A percentile compares a stretch with the other conserved stretches of the same genome.
Evolutionary conservation across 106 monocot genomes (phyloP).

Genomic region (Triglochin maritima): DNA sequence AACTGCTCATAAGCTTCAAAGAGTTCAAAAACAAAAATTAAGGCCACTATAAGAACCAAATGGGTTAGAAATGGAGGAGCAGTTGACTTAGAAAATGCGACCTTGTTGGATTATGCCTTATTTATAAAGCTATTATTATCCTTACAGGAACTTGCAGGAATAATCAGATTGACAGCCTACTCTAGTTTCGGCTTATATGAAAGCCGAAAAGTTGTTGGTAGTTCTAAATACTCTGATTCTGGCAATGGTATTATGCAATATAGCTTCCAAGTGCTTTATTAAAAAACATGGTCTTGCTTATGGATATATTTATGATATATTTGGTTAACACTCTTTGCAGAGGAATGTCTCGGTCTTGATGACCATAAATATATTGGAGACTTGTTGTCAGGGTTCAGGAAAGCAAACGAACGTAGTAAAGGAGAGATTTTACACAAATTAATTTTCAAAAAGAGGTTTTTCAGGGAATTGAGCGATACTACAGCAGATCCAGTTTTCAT

Average conservation of each 20-base stretch:
- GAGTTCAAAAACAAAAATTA: too few relatives aligned
- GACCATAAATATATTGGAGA: conserved; percentile 99
- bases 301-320: too few relatives aligned
- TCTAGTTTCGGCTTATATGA: conserved; percentile 98
- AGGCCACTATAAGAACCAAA: too few relatives aligned
- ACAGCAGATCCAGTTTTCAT: conserved; percentile 91
- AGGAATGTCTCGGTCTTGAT: conserved; percentile 91
- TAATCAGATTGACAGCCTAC: conserved; percentile 85
- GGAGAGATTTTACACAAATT: conserved; percentile 95
- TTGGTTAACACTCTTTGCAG: conserved; percentile 19
- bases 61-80: too few relatives aligned
- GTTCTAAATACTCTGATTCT: conserved; percentile 72
- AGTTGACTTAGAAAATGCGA: too few relatives aligned
- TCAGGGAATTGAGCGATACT: conserved; percentile 96
- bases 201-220: conserved; percentile 77
- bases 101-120: too few relatives aligned
- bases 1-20: too few relatives aligned
- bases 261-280: not conserved
- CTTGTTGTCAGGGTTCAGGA: conserved; percentile 81
- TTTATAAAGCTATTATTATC: not conserved
- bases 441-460: conserved; percentile 82
- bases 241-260: conserved; percentile 47
- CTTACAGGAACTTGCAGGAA: conserved; percentile 83
- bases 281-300: too few relatives aligned
- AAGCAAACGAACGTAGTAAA: conserved; percentile 91